Percentiles rank a stretch among this genome's conserved stretches.
Evolutionary conservation across 2,329 filamentous ascomycete genomes (phyloP).

Genomic region (Ascomycota sp.): DNA sequence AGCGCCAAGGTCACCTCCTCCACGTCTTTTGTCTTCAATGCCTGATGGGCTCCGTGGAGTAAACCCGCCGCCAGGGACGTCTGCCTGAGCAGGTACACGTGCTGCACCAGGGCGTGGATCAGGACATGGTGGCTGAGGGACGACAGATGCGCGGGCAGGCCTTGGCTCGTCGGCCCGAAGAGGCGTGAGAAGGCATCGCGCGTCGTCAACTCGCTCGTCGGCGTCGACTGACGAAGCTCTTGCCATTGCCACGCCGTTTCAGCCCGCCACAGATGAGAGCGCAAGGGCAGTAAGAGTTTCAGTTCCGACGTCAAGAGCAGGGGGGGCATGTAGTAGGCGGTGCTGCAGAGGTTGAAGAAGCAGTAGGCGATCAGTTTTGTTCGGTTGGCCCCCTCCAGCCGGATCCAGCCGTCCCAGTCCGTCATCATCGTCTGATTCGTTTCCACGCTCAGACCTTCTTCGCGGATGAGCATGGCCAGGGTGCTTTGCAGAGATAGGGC

Average conservation of each 20-base stretch:
- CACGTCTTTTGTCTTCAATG: constrained; percentile 31
- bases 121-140: constrained; percentile 50
- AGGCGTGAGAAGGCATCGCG: constrained; percentile 36
- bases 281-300: constrained; percentile 32
- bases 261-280: constrained; percentile 35
- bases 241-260: constrained; percentile 40
- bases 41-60: constrained; percentile 27
- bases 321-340: constrained; percentile 39
- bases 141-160: constrained; percentile 27
- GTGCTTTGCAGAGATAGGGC: constrained; percentile 38
- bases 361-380: constrained; percentile 41
- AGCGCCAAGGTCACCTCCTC: constrained; percentile 35
- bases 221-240: constrained; percentile 29
- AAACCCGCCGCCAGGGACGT: constrained; percentile 30
- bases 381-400: constrained; percentile 32
- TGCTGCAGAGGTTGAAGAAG: constrained; percentile 42
- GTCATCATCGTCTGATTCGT: constrained; percentile 21
- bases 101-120: constrained; percentile 51
- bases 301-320: constrained; percentile 37
- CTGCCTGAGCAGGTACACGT: constrained; percentile 49
- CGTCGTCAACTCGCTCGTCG: constrained; percentile 29
- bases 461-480: constrained; percentile 34
- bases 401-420: constrained; percentile 41
- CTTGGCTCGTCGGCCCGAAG: constrained; percentile 28
- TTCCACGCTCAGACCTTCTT: constrained; percentile 32